Evolutionary conservation across 2,329 filamentous ascomycete genomes (phyloP).

Genomic region (Trichoderma aggressivum): DNA sequence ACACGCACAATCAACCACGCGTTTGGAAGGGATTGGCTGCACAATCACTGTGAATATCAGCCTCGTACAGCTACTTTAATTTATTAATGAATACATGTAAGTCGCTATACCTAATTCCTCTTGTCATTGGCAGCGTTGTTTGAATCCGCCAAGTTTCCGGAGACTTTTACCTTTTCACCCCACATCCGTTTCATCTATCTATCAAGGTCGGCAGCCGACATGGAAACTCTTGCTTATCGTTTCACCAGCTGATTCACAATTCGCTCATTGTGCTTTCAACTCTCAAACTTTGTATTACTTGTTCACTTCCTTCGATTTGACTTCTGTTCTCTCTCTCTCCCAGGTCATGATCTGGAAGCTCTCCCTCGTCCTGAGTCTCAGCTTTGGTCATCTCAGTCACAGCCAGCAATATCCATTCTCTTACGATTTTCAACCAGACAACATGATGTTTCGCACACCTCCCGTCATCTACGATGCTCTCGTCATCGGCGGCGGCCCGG

Average conservation of each 20-base stretch:
- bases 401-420: background rate
- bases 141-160: background rate
- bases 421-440: background rate
- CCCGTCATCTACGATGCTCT: constrained; percentile 38
- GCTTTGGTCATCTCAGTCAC: background rate
- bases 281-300: background rate
- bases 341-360: background rate
- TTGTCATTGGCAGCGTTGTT: background rate
- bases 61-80: background rate
- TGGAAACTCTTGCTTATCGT: background rate
- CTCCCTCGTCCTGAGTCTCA: background rate
- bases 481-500: constrained; percentile 49
- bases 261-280: background rate
- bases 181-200: background rate
- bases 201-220: background rate
- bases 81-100: too few relatives aligned
- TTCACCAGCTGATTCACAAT: background rate
- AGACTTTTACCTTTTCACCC: background rate
- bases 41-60: background rate
- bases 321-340: background rate
- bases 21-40: background rate
- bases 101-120: background rate
- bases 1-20: background rate
- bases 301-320: background rate
- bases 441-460: background rate